Percentiles rank a stretch among this genome's conserved stretches.
phyloP scores from a whole-genome alignment of 73 alveolate species.

The Uronychia setigera region DNA sequence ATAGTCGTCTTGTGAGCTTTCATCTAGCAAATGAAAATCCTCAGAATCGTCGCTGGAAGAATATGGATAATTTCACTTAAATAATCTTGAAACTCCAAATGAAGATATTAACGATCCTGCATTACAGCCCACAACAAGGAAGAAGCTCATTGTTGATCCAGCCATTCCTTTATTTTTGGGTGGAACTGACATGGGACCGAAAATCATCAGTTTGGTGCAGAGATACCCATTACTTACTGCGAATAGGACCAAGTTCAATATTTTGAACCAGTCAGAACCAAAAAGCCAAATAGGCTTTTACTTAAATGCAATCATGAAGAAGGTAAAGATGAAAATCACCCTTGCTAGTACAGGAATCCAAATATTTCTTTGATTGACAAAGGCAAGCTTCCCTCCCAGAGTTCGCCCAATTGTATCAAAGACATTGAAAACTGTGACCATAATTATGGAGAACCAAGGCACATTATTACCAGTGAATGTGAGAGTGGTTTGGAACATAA shows the following conservation, averaged over 20 bases:
- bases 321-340: constrained; percentile 16
- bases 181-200: constrained; percentile 41
- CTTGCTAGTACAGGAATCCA: constrained; percentile 15
- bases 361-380: constrained; percentile 2
- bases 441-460: constrained; percentile 44
- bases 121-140: constrained; percentile 33
- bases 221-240: constrained; percentile 47
- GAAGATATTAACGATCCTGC: constrained; percentile 32
- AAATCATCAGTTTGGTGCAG: constrained; percentile 37
- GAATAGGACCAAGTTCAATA: constrained; percentile 21
- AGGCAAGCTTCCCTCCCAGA: background rate
- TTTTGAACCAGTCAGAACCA: constrained; percentile 50
- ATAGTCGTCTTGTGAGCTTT: too few species aligned
- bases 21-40: too few species aligned
- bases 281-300: constrained; percentile 20
- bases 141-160: constrained; percentile 45
- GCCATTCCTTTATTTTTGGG: constrained; percentile 38
- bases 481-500: constrained; percentile 18
- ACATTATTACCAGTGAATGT: constrained; percentile 20
- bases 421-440: constrained; percentile 15
- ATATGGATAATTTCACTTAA: background rate
- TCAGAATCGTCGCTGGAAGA: constrained; percentile 50
- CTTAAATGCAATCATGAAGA: constrained; percentile 21
- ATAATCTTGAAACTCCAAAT: constrained; percentile 12
- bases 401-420: constrained; percentile 43